Base-by-base conservation (phyloP, 1,139 yeast genomes). In the Hyphopichia khmerensis region DNA sequence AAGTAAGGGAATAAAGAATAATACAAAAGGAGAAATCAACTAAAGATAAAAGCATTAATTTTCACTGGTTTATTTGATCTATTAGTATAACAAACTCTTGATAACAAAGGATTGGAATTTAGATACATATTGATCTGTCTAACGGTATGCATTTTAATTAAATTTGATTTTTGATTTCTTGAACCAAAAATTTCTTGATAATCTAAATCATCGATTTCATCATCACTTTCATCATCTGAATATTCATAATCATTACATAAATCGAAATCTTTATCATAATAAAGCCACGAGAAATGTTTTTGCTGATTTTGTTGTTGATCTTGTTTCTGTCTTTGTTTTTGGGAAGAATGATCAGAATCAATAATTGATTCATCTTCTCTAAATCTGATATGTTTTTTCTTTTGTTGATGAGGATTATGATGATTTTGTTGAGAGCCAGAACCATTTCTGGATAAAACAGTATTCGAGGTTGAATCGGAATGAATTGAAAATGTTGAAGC, bases 231-330 rank as follows among this genome's bases (percentile, higher is more conserved):
- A 34, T 57, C 59, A 26, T 55, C 60, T 14, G 62, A 53, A 30
- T 55, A 58, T 34, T 67, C 70, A 39, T 50, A 51, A 21, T 56
- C 62, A 41, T 55, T 56, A 29, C 65, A 51, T 24, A 68, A 55
- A 34, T 61, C 60, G 33, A 55, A 57, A 45, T 69, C 75, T 37
- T 53, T 54, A 32, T 69, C 75, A 47, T 65, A 68, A 63, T 69
- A 61, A 6, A 71, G 56, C 77, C 77, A 71, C 11, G 67, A 57
- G 43, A 47, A 56, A 42, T 51, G 59, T 32, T 42, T 29, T 29
- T 29, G 32, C 4, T 29, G 17, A 3, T 15, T 6, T 4, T 14
- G 15, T 14, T 32, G 21, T 10, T 17, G 5, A 16, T 9, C 7
- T 16, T 32, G 21, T 36, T 14, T n/a, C 24, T 26, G 16, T 16